A percentile compares a stretch with the other conserved stretches of the same genome.
Conservation (phyloP, 441 rosid species). For the Pelargonium australe region DNA sequence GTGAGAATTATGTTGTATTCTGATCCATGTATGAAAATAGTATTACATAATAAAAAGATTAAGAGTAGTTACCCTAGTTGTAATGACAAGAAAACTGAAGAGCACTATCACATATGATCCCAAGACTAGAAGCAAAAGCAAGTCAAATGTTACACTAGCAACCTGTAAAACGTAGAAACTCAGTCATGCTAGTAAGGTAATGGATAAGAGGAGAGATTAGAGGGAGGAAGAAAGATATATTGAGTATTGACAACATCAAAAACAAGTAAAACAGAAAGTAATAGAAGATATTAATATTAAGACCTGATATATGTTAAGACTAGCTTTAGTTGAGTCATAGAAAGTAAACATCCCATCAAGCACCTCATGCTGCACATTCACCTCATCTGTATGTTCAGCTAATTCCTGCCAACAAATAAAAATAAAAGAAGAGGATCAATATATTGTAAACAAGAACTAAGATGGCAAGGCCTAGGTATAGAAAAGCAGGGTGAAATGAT, state of each 20-base stretch:
- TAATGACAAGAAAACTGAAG: conserved; percentile 85
- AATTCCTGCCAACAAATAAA: conserved; percentile 57
- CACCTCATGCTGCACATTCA: conserved; percentile 66
- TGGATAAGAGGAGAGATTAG: conserved; percentile 41
- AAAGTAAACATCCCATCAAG: conserved; percentile 84
- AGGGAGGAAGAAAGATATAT: background rate
- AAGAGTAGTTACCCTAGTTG: conserved; percentile 69
- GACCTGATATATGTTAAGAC: conserved; percentile 88
- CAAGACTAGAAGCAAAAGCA: conserved; percentile 79
- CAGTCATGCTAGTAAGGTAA: conserved; percentile 74
- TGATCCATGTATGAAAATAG: background rate
- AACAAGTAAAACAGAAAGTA: background rate
- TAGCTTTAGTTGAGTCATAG: conserved; percentile 72
- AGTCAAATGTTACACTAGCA: conserved; percentile 94
- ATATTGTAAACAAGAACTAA: conserved; percentile 43
- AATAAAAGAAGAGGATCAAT: conserved; percentile 19
- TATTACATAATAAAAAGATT: conserved; percentile 53
- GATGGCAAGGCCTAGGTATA: conserved; percentile 8
- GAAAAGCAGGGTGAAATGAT: background rate
- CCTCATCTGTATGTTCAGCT: conserved; percentile 67
- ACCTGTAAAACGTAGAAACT: conserved; percentile 76
- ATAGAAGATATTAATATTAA: conserved; percentile 30
- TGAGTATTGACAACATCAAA: background rate
- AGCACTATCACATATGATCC: conserved; percentile 86
- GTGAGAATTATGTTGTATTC: background rate